Conservation (phyloP, 2,329 filamentous ascomycete species). For the Achaetomium macrosporum region DNA sequence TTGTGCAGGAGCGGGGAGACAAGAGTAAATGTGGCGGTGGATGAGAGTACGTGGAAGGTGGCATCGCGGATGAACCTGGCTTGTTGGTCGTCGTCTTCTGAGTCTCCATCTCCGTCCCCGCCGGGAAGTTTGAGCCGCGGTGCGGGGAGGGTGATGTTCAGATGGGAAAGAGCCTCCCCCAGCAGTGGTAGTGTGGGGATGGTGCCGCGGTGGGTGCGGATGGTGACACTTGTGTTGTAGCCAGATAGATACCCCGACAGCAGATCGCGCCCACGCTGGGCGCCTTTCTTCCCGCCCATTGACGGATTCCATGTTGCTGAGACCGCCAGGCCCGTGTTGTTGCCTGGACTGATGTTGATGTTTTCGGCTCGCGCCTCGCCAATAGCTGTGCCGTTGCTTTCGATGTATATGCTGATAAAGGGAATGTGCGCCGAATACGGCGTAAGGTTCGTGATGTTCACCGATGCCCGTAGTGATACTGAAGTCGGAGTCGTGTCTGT, state of each 20-base stretch:
- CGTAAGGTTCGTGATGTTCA: slow-evolving; percentile 89
- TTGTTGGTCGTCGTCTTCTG: slow-evolving; percentile 37
- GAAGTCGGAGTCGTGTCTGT: slow-evolving; percentile 65
- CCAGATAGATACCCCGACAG: slow-evolving; percentile 85
- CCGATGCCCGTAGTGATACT: slow-evolving; percentile 61
- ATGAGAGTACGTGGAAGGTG: slow-evolving; percentile 80
- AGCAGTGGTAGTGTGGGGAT: slow-evolving; percentile 69
- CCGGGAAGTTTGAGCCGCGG: slow-evolving; percentile 60
- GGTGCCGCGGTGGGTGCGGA: slow-evolving; percentile 64
- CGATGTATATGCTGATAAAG: slow-evolving; percentile 68
- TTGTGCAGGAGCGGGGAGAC: slow-evolving; percentile 70
- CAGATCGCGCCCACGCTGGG: slow-evolving; percentile 60
- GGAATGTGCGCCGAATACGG: slow-evolving; percentile 79
- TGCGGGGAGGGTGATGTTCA: slow-evolving; percentile 66
- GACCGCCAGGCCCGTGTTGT: slow-evolving; percentile 65
- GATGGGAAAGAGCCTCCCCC: slow-evolving; percentile 64
- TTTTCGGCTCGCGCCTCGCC: slow-evolving; percentile 67
- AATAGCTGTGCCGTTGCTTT: slow-evolving; percentile 66
- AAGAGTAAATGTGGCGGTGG: slow-evolving; percentile 77
- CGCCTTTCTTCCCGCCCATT: slow-evolving; percentile 53
- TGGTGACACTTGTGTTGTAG: slow-evolving; percentile 71
- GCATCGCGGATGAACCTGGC: slow-evolving; percentile 77
- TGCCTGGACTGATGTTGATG: slow-evolving; percentile 58
- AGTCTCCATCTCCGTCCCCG: slow-evolving; percentile 32
- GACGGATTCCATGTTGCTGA: slow-evolving; percentile 69